Conservation (phyloP, 257 asterid genomes). For the Gentiana dahurica region DNA sequence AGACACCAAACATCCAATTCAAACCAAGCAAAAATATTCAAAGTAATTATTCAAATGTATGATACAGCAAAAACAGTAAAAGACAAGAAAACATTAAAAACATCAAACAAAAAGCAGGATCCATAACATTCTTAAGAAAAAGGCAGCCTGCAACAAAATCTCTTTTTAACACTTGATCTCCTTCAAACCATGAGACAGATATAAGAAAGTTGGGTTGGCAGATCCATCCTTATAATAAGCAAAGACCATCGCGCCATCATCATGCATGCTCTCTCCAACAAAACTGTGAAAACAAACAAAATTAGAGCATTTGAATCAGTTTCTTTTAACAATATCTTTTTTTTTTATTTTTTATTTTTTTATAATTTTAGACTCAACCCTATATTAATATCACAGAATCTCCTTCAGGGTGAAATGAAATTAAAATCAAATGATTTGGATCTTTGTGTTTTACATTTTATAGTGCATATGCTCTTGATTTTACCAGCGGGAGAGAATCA, state of each 20-base stretch:
- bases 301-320: background rate
- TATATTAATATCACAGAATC: no score
- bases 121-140: background rate
- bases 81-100: background rate
- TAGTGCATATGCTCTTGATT: no score
- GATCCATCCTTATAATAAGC: constrained; percentile 89
- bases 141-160: background rate
- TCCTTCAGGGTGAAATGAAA: no score
- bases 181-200: constrained; percentile 63
- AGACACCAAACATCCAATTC: no score
- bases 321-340: background rate
- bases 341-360: no score
- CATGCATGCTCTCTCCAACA: constrained; percentile 91
- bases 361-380: no score
- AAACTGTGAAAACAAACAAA: constrained; percentile 27
- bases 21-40: no score
- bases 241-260: constrained; percentile 54
- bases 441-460: no score
- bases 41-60: no score
- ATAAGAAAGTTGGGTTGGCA: constrained; percentile 70
- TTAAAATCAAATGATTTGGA: no score
- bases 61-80: background rate
- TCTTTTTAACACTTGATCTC: constrained; percentile 65
- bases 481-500: no score
- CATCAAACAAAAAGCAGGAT: background rate